phyloP scores from a whole-genome alignment of 1,139 yeast species.

The Fermentozyma sake region DNA sequence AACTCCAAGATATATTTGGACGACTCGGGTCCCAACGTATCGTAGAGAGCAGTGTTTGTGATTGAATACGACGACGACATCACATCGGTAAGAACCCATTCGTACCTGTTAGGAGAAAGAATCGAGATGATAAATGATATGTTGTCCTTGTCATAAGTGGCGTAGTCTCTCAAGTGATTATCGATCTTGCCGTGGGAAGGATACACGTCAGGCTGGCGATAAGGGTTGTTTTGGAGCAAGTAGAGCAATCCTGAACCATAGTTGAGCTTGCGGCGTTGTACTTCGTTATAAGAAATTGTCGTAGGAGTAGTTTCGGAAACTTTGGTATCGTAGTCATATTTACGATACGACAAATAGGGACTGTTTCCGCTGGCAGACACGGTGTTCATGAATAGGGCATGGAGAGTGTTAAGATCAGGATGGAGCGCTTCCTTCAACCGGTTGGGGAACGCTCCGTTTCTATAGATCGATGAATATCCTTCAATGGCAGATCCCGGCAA shows the following conservation, averaged over 20 bases:
- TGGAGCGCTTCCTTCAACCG: constrained; percentile 18
- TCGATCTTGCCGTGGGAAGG: constrained; percentile 20
- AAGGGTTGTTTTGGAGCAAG: constrained; percentile 17
- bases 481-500: constrained; percentile 26
- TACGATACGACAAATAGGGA: constrained; percentile 15
- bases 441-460: constrained; percentile 24
- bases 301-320: constrained; percentile 9
- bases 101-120: constrained; percentile 18
- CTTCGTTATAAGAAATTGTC: constrained; percentile 16
- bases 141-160: constrained; percentile 15
- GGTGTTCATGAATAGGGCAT: constrained; percentile 12
- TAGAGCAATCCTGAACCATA: constrained; percentile 20
- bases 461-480: constrained; percentile 31
- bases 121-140: constrained; percentile 17
- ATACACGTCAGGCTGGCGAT: constrained; percentile 10
- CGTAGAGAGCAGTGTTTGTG: constrained; percentile 25
- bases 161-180: constrained; percentile 11
- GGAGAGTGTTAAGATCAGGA: constrained; percentile 14
- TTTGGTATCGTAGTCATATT: constrained; percentile 15
- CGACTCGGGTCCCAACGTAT: constrained; percentile 21
- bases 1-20: constrained; percentile 18
- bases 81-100: constrained; percentile 22
- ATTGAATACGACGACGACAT: constrained; percentile 17
- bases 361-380: constrained; percentile 9
- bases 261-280: constrained; percentile 10